Base-by-base conservation (phyloP, 176 grass and related monocot species). In the Chrysopogon serrulatus region DNA sequence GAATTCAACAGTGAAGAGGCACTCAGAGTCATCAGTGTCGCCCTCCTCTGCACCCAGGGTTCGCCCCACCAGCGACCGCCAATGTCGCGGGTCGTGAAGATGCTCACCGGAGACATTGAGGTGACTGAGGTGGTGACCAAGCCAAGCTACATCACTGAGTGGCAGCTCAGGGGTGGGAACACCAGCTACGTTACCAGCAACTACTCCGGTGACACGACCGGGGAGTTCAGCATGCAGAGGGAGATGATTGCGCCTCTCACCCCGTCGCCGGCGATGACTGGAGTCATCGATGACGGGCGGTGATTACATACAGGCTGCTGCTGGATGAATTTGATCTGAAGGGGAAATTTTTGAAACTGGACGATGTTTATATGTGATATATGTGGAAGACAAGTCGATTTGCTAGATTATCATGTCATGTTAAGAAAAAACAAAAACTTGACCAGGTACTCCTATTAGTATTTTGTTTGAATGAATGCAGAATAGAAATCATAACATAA, bases 61-160 rank as follows among this genome's bases (percentile, higher is more conserved):
- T 90, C 90, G 11, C 87, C 85, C 4, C 74, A 80, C 62, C 71
- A 81, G 42, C 87, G 90, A 2, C 93, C 93, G 2, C 57, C 82
- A 0, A 95, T 95, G 93, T 92, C 85, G 0, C 44, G 79, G 68
- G 93, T 90, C 0, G 85, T 92, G 30, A 63, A 71, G 11, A 88
- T 92, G 87, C 76, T 95, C 60, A 59, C 65, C 10, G 83, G 88
- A 18, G 75, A 92, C 39, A 30, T 74, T 1, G 74, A 84, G 37
- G 65, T 90, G 60, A 66, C 10, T 30, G 73, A 88, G 66, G 90
- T 86, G 13, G 68, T 51, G 8, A 68, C 63, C 16, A 92, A 57
- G 73, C 90, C 93, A 26, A 88, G 85, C 33, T 90, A 92, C 77
- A 70, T 95, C 73, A 86, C 79, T 68, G 90, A 91, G 44, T 90